phyloP scores from a whole-genome alignment of 1,284 basidiomycete species.

The Cutaneotrichosporon dermatis region DNA sequence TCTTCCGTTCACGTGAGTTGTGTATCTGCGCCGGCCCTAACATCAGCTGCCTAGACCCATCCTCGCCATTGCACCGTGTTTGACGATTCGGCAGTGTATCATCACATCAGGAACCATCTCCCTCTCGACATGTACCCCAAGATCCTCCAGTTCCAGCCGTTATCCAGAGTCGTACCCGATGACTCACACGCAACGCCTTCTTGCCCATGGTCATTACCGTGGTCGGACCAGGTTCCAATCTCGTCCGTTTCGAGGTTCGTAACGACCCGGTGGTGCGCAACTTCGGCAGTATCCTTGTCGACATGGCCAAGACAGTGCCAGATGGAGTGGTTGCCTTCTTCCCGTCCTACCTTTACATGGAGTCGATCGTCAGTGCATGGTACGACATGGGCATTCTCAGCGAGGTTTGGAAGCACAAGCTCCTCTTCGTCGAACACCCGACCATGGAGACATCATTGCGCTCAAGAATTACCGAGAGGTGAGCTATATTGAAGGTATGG shows the following conservation, averaged over 20 bases:
- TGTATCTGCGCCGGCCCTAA: slow-evolving; percentile 13
- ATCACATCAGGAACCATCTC: slow-evolving; percentile 99
- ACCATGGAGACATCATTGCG: slow-evolving; percentile 97
- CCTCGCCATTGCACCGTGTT: slow-evolving; percentile 97
- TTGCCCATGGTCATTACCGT: slow-evolving; percentile 97
- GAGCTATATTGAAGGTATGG: slow-evolving; percentile 2
- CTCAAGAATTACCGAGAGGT: slow-evolving; percentile 95
- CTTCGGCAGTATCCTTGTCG: slow-evolving; percentile 95
- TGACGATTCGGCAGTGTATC: slow-evolving; percentile 98
- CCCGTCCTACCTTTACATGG: slow-evolving; percentile 99
- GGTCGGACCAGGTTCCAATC: slow-evolving; percentile 99
- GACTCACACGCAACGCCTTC: slow-evolving; percentile 97
- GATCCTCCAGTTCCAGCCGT: slow-evolving; percentile 97
- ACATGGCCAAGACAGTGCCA: slow-evolving; percentile 95
- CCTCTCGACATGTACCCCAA: slow-evolving; percentile 98
- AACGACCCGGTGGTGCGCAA: slow-evolving; percentile 99
- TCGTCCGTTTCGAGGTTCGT: slow-evolving; percentile 98
- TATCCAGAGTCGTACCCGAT: slow-evolving; percentile 97
- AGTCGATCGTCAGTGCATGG: slow-evolving; percentile 98
- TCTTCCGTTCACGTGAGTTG: slow-evolving; percentile 90
- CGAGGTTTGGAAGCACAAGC: slow-evolving; percentile 99
- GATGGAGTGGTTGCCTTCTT: slow-evolving; percentile 99
- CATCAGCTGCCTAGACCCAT: slow-evolving; percentile 86
- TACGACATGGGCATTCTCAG: slow-evolving; percentile 99
- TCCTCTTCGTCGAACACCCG: slow-evolving; percentile 99